Evolutionary conservation across 495 filamentous ascomycete species (phyloP), one percentile per base, ranked within the genome.

Genomic region (Choiromyces venosus): DNA sequence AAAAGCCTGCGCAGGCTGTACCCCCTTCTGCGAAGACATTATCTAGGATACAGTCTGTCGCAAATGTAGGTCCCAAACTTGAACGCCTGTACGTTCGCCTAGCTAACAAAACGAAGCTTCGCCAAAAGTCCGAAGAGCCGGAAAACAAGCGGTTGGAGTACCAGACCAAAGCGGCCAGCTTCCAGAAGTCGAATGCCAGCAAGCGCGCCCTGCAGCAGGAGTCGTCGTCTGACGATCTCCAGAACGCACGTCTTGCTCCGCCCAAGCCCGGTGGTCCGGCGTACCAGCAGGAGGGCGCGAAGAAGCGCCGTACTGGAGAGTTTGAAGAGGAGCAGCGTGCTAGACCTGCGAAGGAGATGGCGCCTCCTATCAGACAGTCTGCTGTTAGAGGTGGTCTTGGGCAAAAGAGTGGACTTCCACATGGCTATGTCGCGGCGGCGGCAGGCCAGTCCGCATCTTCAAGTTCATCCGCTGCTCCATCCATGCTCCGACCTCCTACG

Each of bases 361-460:
- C 89, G 33, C 91, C 93, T 65, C 93, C 93, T 18, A 92, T 95
- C 71, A 88, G 93, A 70, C 91, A 93, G 74, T 93, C 92, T 2
- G 69, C 75, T 69, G 61, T 70, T 65, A 76, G 66, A 72, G 75
- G 79, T 70, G 78, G 74, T 42, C 73, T 46, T 6, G 61, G 70
- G 21, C 67, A 69, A 70, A 80, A 79, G 37, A 84, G 38, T 69
- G 33, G 87, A 64, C 92, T 91, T 80, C 81, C 85, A 38, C 86
- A 86, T 80, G 89, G 88, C 36, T 92, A 92, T 81, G 78, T 85
- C 52, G 25, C n/a, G n/a, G 37, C 67, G 37, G 68, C 72, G 29
- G 71, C 61, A 8, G 16, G 66, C 36, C n/a, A 65, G 9, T 87
- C 87, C 68, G 86, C 85, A 19, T 82, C 86, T 68, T 78, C 86